Conservation (phyloP, 1,284 basidiomycete species). For the Testicularia cyperi region DNA sequence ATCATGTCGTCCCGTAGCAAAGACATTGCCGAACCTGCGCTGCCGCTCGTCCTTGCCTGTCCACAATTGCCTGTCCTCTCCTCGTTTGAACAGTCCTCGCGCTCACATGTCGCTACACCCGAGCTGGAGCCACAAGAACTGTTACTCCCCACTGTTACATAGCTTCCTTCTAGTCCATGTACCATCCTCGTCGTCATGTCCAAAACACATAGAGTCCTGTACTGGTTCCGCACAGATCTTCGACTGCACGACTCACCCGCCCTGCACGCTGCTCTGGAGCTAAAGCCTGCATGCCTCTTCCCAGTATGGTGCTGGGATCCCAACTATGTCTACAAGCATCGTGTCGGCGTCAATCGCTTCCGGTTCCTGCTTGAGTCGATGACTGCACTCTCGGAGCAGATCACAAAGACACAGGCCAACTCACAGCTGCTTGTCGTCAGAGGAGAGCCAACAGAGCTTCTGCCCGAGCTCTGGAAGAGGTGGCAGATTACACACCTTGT, state of each 20-base stretch:
- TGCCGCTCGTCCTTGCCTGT: too few species aligned
- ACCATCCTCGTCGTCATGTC: too few species aligned
- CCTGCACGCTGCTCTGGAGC: conserved; percentile 61
- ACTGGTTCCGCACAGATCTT: conserved; percentile 65
- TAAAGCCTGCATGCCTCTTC: conserved; percentile 62
- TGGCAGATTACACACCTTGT: conserved; percentile 65
- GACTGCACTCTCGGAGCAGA: conserved; percentile 60
- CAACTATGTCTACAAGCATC: conserved; percentile 63
- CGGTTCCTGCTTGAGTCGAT: conserved; percentile 64
- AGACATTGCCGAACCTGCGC: too few species aligned
- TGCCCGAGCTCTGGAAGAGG: conserved; percentile 62
- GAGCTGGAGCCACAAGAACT: too few species aligned
- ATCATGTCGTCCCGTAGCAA: too few species aligned
- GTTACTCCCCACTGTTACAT: too few species aligned
- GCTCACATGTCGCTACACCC: too few species aligned
- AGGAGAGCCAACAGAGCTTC: conserved; percentile 62
- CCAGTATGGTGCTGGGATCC: conserved; percentile 61
- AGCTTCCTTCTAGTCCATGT: too few species aligned
- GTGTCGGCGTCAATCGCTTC: conserved; percentile 64
- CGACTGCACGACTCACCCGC: conserved; percentile 65
- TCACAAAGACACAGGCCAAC: conserved; percentile 61
- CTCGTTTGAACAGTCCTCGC: too few species aligned
- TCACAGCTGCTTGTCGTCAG: conserved; percentile 64
- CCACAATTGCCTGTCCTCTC: too few species aligned
- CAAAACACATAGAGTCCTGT: conserved; percentile 59